A percentile compares a stretch with the other conserved stretches of the same genome.
phyloP scores from a whole-genome alignment of 1,284 basidiomycete genomes.

The Inonotus hispidus region DNA sequence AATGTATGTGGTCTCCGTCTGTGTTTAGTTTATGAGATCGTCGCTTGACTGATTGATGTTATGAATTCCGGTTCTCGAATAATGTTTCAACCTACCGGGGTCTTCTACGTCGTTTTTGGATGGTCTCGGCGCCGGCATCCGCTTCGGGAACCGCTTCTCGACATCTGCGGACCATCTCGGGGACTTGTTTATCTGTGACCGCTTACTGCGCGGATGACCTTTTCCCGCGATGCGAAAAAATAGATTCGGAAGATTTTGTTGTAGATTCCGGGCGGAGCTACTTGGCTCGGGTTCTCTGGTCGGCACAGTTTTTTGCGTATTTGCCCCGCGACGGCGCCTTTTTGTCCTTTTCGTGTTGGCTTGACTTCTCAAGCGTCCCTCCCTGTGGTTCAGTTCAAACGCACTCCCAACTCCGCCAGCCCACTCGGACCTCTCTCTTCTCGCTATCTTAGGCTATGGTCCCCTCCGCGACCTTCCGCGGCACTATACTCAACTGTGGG shows the following conservation, averaged over 20 bases:
- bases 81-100: not conserved
- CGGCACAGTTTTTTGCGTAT: no score
- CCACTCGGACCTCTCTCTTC: no score
- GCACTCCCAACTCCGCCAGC: no score
- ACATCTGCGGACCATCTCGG: not conserved
- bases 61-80: not conserved
- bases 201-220: not conserved
- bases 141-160: not conserved
- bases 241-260: constrained; percentile 54
- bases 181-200: not conserved
- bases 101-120: not conserved
- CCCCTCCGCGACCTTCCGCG: no score
- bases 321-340: no score
- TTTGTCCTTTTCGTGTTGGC: no score
- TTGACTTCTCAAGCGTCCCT: no score
- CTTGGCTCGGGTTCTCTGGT: not conserved
- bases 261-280: constrained; percentile 24
- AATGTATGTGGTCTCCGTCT: constrained; percentile 45
- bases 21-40: not conserved
- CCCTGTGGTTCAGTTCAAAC: no score
- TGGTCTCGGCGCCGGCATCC: not conserved
- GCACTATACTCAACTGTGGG: no score
- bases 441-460: no score
- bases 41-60: constrained; percentile 9
- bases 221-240: not conserved